Evolutionary conservation across 139 green algal species (phyloP).

Genomic region (Choricystis sp.): DNA sequence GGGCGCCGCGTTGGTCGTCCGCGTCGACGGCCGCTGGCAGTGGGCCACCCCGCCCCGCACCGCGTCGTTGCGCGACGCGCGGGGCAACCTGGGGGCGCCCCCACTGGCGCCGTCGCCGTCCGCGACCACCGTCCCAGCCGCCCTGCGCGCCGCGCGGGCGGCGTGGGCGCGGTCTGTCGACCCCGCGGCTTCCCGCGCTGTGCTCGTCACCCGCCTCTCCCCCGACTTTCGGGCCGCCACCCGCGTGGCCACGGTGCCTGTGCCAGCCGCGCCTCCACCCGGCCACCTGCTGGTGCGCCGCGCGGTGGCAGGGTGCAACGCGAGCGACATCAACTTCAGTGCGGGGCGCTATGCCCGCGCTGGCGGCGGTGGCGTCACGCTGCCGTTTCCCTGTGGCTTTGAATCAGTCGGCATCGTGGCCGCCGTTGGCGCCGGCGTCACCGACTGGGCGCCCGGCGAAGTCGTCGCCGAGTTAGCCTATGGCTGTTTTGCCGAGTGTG

Average conservation of each 20-base stretch:
- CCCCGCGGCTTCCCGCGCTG: neutral
- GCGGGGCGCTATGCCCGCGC: conserved; percentile 19
- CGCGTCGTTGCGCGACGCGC: neutral
- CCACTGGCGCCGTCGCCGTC: neutral
- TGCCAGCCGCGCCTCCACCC: conserved; percentile 12
- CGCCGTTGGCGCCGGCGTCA: conserved; percentile 17
- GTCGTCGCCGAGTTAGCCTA: conserved; percentile 52
- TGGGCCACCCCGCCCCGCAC: conserved; percentile 4
- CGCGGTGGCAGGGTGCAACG: conserved; percentile 55
- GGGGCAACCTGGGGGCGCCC: neutral
- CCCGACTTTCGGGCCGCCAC: conserved; percentile 42
- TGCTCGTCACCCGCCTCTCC: conserved; percentile 23
- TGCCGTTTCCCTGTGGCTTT: conserved; percentile 66
- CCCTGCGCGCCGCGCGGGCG: neutral
- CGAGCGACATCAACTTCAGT: conserved; percentile 68
- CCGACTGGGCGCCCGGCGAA: conserved; percentile 25
- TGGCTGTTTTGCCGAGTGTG: conserved; percentile 39
- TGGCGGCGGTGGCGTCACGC: conserved; percentile 12
- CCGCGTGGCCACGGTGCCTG: conserved; percentile 14
- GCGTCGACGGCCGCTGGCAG: conserved; percentile 11
- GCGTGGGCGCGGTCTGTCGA: conserved; percentile 2
- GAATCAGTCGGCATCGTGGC: conserved; percentile 55
- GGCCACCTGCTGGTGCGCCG: conserved; percentile 41
- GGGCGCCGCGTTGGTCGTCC: conserved; percentile 31
- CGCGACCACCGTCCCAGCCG: neutral